These are phyloP conservation scores for Secale cereale DNA, from an alignment of 176 grass and related monocot genomes.

Conservation along the genomic window DNA sequence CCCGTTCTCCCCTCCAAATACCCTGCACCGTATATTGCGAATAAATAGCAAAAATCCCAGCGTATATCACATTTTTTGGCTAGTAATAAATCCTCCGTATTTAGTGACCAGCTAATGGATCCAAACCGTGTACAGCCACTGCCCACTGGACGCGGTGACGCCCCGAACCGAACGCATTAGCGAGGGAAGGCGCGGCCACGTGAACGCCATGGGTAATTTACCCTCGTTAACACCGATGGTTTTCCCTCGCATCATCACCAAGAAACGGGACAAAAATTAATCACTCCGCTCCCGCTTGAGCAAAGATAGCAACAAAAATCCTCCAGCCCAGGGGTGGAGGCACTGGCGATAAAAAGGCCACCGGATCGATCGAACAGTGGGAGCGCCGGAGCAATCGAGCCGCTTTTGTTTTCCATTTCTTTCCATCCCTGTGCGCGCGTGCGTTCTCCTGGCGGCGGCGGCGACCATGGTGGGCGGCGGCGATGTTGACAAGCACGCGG, in stretches of 20 bases:
- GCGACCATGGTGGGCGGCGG: constrained; percentile 35
- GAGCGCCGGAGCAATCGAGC: constrained; percentile 32
- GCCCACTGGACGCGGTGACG: too few relatives aligned
- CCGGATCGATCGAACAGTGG: constrained; percentile 31
- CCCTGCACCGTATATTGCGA: too few relatives aligned
- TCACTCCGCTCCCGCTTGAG: constrained; percentile 8
- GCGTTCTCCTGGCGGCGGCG: constrained; percentile 18
- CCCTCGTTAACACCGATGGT: constrained; percentile 58
- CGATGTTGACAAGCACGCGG: constrained; percentile 10
- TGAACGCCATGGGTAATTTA: constrained; percentile 40
- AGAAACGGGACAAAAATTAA: constrained; percentile 37
- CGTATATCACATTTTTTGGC: too few relatives aligned
- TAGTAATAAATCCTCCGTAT: too few relatives aligned
- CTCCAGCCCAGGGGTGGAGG: background rate
- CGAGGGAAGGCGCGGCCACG: constrained; percentile 11
- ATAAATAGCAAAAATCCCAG: too few relatives aligned
- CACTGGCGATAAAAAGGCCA: constrained; percentile 31
- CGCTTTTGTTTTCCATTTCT: constrained; percentile 27
- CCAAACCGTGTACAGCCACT: too few relatives aligned
- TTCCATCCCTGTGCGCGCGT: constrained; percentile 18
- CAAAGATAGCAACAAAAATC: constrained; percentile 40
- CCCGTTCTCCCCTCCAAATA: too few relatives aligned
- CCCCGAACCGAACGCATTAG: too few relatives aligned
- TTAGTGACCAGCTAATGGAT: too few relatives aligned
- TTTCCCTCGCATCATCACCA: constrained; percentile 30